Evolutionary conservation across 2,329 filamentous ascomycete genomes (phyloP), one percentile per base, ranked within the genome.

Genomic region (Ilyonectria mors-panacis): DNA sequence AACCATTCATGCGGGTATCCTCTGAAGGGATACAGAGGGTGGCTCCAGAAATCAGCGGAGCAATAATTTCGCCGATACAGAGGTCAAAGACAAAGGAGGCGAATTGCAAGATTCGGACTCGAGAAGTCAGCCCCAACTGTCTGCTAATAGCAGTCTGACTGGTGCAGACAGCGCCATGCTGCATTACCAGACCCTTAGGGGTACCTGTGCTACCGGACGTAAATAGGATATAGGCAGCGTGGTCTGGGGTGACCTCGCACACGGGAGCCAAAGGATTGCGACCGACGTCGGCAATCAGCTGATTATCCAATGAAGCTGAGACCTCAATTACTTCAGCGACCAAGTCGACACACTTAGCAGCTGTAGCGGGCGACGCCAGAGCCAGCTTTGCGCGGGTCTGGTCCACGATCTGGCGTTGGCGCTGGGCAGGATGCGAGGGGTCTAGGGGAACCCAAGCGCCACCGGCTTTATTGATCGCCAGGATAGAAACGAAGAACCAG

Each of bases 201-300:
- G 51, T 74, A 26, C 74, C 74, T 1, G 74, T 76, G 9, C 74
- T 76, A 6, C 74, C 74, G 0, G 72, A 76, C 4, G 74, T 76
- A 21, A 67, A 76, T 6, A 76, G 73, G 10, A 70, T 53, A 5
- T 74, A 69, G 0, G 69, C 70, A 0, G 70, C 63, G 6, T 66
- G 37, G 3, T 70, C 28, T 0, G 33, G 5, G 5, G 3, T 13
- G 26, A 65, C 17, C 15, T 15, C 15, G 37, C 37, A 15, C 37
- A 39, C 37, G 55, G 39, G 8, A 62, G 23, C 54, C 17, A 19
- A 10, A 37, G 28, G 33, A 17, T 37, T 33, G 45, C 12, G 42
- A 17, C 44, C 37, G 9, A 6, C 23, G 37, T 56, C n/a, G 60
- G 63, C 1, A 50, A 2, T 1, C 23, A 19, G 5, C 37, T 39